Base-by-base conservation (phyloP, 1,284 basidiomycete species). In the Ustilago nuda region DNA sequence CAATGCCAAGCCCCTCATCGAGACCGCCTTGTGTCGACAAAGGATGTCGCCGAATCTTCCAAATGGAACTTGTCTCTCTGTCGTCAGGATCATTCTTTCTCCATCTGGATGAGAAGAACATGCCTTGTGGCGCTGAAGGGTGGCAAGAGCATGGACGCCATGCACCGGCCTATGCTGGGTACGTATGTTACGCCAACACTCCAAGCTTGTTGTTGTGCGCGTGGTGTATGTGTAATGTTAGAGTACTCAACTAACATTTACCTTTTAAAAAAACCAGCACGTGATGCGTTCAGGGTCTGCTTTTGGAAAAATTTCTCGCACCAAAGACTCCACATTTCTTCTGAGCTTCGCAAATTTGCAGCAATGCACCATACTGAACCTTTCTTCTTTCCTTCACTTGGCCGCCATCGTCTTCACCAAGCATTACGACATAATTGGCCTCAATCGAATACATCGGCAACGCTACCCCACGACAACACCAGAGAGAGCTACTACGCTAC, bases 301-400 rank as follows among this genome's bases (percentile, higher is more conserved):
- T 35, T 9, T 53, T 39, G 50, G 54, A 62, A 56, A 56, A 51
- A 56, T 62, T 33, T 62, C 61, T 56, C 54, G 61, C 54, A 43
- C 61, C 41, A 35, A 37, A 37, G 45, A 41, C 58, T 52, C 57
- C 57, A 59, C 48, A 52, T 59, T 52, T 55, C 56, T 48, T 66
- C 51, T 46, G 15, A 41, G n/a, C n/a, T 54, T 50, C n/a, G 27
- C 50, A 56, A 30, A 37, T 50, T 66, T 60, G 33, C 53, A 17
- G 17, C n/a, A 19, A 19, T 27, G 23, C 36, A 35, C 36, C 43
- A 53, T 41, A 39, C 50, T 27, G 37, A 19, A 30, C 15, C 15
- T 50, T 39, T 33, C 33, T 27, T 53, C 51, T 35, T 43, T 15
- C 23, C 30, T 52, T 9, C 37, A 5, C 53, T 37, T 13, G 19